Conservation (phyloP, 257 asterid genomes). For the Fraxinus pennsylvanica region DNA sequence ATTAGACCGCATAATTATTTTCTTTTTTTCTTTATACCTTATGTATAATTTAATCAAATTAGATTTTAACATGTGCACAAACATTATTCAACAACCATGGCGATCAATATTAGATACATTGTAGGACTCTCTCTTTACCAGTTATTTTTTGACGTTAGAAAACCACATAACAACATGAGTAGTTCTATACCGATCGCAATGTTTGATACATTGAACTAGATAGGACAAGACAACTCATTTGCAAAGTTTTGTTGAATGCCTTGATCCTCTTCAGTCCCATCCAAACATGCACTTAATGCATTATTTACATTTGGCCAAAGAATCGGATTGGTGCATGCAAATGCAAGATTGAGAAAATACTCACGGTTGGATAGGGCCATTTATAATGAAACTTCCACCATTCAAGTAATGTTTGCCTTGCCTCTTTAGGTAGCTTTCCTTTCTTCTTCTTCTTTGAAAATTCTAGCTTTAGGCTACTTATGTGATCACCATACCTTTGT, state of each 20-base stretch:
- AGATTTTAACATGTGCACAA: background rate
- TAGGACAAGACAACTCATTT: background rate
- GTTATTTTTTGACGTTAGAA: background rate
- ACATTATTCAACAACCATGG: too few species aligned
- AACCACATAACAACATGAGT: background rate
- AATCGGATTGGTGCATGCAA: background rate
- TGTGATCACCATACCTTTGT: conserved; percentile 63
- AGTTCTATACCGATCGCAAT: background rate
- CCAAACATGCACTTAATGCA: background rate
- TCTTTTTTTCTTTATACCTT: background rate
- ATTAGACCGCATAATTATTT: too few species aligned
- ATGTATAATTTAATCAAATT: too few species aligned
- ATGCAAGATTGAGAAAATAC: conserved; percentile 7
- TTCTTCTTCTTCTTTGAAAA: conserved; percentile 91
- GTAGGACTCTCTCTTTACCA: background rate
- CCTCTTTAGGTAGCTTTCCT: conserved; percentile 84
- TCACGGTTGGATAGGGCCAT: conserved; percentile 95
- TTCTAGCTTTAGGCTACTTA: conserved; percentile 59
- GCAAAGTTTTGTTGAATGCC: background rate
- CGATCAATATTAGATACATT: background rate
- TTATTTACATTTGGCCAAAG: background rate
- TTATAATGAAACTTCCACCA: conserved; percentile 89
- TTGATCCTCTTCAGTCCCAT: background rate
- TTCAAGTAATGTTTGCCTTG: conserved; percentile 62
- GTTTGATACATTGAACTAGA: background rate